These are phyloP conservation scores for Lolium rigidum DNA, from an alignment of 176 grass and related monocot species.

Conservation along the genomic window DNA sequence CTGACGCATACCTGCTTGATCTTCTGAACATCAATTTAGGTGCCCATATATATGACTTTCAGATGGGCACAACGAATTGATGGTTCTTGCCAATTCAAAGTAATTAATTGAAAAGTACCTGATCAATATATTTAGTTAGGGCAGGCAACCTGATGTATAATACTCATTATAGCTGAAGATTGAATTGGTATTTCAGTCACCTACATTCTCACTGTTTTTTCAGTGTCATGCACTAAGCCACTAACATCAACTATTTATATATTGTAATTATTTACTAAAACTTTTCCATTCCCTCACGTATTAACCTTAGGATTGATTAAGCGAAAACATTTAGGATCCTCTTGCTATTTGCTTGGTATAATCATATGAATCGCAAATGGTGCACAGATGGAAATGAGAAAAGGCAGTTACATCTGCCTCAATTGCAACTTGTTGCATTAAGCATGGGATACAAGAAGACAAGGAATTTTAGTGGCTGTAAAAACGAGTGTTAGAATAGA, in stretches of 20 bases:
- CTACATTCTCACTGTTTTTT: slow-evolving; percentile 1
- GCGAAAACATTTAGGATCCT: slow-evolving; percentile 6
- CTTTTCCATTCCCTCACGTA: neutral
- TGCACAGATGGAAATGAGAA: neutral
- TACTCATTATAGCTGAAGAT: slow-evolving; percentile 21
- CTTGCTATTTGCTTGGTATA: neutral
- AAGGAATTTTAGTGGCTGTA: neutral
- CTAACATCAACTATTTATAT: slow-evolving; percentile 1
- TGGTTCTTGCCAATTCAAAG: slow-evolving; percentile 4
- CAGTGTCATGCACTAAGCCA: neutral
- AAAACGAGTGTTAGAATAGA: slow-evolving; percentile 10
- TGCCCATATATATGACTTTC: neutral
- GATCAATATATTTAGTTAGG: neutral
- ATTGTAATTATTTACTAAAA: neutral
- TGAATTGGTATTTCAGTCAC: neutral
- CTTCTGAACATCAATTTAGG: slow-evolving; percentile 32
- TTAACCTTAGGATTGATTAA: slow-evolving; percentile 16
- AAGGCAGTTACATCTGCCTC: neutral
- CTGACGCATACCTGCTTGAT: slow-evolving; percentile 13
- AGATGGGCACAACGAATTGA: neutral
- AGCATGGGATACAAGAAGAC: neutral
- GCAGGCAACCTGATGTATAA: neutral
- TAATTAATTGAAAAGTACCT: neutral
- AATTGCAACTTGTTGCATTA: neutral
- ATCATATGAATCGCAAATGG: neutral